Conservation (phyloP, 148 eudicot species). For the Dysphania ambrosioides region DNA sequence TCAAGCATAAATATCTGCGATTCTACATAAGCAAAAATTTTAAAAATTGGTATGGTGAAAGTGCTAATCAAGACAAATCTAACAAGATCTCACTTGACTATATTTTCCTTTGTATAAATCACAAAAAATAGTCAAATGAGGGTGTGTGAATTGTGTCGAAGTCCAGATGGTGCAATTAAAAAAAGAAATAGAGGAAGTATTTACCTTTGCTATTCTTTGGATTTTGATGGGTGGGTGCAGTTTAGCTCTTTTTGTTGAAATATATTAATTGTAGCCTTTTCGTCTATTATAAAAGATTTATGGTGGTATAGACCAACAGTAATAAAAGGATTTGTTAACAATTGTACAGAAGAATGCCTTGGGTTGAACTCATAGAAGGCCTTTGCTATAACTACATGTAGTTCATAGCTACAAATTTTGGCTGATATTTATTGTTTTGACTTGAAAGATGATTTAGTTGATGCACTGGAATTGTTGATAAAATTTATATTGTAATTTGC, state of each 20-base stretch:
- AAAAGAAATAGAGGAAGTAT: too few species aligned
- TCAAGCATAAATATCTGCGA: too few species aligned
- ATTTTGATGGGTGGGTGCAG: neutral
- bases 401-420: neutral
- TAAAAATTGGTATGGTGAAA: too few species aligned
- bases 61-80: too few species aligned
- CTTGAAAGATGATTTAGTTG: too few species aligned
- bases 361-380: neutral
- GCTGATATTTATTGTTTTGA: neutral
- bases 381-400: neutral
- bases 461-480: neutral
- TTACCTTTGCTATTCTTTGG: conserved; percentile 8
- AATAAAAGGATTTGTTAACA: neutral
- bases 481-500: neutral
- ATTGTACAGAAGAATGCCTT: neutral
- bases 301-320: neutral
- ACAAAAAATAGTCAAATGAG: too few species aligned
- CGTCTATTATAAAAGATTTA: neutral
- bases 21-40: too few species aligned
- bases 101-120: too few species aligned
- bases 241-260: neutral
- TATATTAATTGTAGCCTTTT: neutral
- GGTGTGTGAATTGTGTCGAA: too few species aligned
- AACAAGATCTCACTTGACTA: too few species aligned
- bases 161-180: too few species aligned